Percentiles rank a stretch among this genome's conserved stretches.
Conservation (phyloP, 2,329 filamentous ascomycete genomes). For the Lachnellula occidentalis region DNA sequence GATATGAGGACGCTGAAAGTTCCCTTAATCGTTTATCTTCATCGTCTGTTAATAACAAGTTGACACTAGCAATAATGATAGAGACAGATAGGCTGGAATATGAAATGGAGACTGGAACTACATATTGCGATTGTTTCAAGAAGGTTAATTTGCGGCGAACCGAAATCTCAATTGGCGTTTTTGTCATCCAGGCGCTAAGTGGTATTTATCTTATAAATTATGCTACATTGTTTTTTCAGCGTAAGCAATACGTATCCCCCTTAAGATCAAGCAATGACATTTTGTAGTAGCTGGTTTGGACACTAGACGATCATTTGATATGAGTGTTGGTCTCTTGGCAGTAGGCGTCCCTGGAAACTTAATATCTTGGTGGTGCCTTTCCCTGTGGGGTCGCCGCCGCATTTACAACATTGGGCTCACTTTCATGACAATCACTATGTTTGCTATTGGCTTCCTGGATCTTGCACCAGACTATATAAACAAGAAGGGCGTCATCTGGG, state of each 20-base stretch:
- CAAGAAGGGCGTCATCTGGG: conserved; percentile 16
- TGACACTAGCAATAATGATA: conserved; percentile 46
- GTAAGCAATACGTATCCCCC: conserved; percentile 7
- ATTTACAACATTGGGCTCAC: conserved; percentile 57
- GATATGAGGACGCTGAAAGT: conserved; percentile 36
- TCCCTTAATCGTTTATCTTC: conserved; percentile 23
- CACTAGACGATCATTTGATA: conserved; percentile 49
- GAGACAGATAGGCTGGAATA: conserved; percentile 51
- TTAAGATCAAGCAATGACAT: neutral
- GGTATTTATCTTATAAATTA: conserved; percentile 60
- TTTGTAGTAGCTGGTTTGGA: conserved; percentile 51
- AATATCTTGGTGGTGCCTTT: conserved; percentile 60
- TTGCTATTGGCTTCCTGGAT: conserved; percentile 37
- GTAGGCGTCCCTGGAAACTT: conserved; percentile 57
- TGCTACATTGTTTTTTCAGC: conserved; percentile 53
- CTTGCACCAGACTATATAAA: conserved; percentile 31
- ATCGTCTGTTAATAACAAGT: conserved; percentile 33
- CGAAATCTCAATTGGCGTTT: conserved; percentile 50
- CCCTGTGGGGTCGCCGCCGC: conserved; percentile 54
- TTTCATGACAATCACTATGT: conserved; percentile 46
- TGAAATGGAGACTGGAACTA: conserved; percentile 37
- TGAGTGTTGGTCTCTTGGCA: conserved; percentile 58
- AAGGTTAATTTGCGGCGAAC: conserved; percentile 46
- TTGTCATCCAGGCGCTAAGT: conserved; percentile 55
- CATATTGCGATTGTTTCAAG: conserved; percentile 47